A percentile compares a stretch with the other conserved stretches of the same genome.
These are phyloP conservation scores for Cyberlindnera americana DNA, from an alignment of 805 yeast genomes.

Conservation along the genomic window DNA sequence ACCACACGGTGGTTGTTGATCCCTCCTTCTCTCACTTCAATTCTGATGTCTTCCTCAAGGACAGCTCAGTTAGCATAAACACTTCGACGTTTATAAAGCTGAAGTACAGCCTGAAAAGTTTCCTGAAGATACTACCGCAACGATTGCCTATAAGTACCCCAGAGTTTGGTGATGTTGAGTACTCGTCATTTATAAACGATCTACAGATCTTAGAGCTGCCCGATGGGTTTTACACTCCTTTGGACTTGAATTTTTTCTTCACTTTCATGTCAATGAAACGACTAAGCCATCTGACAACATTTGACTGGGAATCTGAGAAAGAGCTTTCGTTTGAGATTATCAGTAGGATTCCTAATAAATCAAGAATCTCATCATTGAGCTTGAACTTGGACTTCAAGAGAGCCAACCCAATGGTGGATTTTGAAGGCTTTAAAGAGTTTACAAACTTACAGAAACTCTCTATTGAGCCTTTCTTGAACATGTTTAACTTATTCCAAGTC, in stretches of 20 bases:
- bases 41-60: slow-evolving; percentile 32
- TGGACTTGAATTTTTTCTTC: slow-evolving; percentile 32
- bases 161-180: slow-evolving; percentile 2
- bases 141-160: slow-evolving; percentile 5
- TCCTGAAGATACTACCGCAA: slow-evolving; percentile 24
- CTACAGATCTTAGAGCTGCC: slow-evolving; percentile 38
- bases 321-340: slow-evolving; percentile 33
- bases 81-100: slow-evolving; percentile 33
- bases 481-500: slow-evolving; percentile 25
- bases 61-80: slow-evolving; percentile 8
- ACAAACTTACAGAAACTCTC: slow-evolving; percentile 33
- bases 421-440: slow-evolving; percentile 20
- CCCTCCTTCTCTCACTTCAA: slow-evolving; percentile 37
- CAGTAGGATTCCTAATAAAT: slow-evolving; percentile 31
- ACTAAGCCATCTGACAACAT: slow-evolving; percentile 25
- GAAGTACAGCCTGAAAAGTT: slow-evolving; percentile 37
- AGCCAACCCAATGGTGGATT: slow-evolving; percentile 7
- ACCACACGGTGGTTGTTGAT: slow-evolving; percentile 29
- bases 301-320: slow-evolving; percentile 34
- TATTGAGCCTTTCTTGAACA: slow-evolving; percentile 34
- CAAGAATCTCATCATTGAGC: slow-evolving; percentile 26
- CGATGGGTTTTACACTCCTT: slow-evolving; percentile 36
- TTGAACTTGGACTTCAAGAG: slow-evolving; percentile 33
- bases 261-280: slow-evolving; percentile 27
- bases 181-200: slow-evolving; percentile 23